phyloP scores from a whole-genome alignment of 495 filamentous ascomycete species.

The Aspergillus baeticus region DNA sequence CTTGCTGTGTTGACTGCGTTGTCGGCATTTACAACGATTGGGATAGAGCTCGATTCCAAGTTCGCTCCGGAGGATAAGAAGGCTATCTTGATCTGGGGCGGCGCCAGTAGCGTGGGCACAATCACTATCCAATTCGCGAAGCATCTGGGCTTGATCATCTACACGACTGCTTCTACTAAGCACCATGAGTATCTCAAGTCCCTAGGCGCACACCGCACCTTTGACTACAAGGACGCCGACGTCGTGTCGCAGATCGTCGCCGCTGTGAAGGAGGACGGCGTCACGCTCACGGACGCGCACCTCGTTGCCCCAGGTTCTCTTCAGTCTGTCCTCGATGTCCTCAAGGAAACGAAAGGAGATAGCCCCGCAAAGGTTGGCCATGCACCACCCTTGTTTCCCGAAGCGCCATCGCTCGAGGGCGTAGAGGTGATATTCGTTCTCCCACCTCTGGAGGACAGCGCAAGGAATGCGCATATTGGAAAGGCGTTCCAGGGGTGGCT shows the following conservation, averaged over 20 bases:
- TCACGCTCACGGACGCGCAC: slow-evolving; percentile 25
- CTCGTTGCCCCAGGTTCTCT: slow-evolving; percentile 23
- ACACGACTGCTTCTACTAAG: slow-evolving; percentile 42
- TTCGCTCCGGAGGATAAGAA: slow-evolving; percentile 28
- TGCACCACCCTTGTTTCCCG: slow-evolving; percentile 24
- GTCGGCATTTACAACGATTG: slow-evolving; percentile 28
- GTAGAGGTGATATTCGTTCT: slow-evolving; percentile 30
- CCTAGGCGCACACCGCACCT: slow-evolving; percentile 42
- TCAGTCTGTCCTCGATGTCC: slow-evolving; percentile 23
- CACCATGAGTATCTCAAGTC: slow-evolving; percentile 43
- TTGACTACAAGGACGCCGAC: slow-evolving; percentile 40
- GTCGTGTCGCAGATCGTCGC: slow-evolving; percentile 39
- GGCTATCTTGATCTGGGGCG: slow-evolving; percentile 51
- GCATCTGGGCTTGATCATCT: slow-evolving; percentile 41
- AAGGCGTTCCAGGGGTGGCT: slow-evolving; percentile 42
- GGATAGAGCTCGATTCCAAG: slow-evolving; percentile 29
- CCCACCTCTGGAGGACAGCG: slow-evolving; percentile 24
- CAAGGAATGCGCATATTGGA: slow-evolving; percentile 24
- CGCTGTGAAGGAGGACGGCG: slow-evolving; percentile 32
- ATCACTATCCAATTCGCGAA: slow-evolving; percentile 42
- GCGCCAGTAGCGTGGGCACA: slow-evolving; percentile 42
- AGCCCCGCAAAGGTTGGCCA: slow-evolving; percentile 28
- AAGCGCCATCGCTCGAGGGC: slow-evolving; percentile 25
- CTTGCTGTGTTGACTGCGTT: slow-evolving; percentile 31
- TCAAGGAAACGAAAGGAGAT: slow-evolving; percentile 31